These are phyloP conservation scores for Microbotryum violaceum DNA, from an alignment of 1,284 basidiomycete species.

Conservation along the genomic window DNA sequence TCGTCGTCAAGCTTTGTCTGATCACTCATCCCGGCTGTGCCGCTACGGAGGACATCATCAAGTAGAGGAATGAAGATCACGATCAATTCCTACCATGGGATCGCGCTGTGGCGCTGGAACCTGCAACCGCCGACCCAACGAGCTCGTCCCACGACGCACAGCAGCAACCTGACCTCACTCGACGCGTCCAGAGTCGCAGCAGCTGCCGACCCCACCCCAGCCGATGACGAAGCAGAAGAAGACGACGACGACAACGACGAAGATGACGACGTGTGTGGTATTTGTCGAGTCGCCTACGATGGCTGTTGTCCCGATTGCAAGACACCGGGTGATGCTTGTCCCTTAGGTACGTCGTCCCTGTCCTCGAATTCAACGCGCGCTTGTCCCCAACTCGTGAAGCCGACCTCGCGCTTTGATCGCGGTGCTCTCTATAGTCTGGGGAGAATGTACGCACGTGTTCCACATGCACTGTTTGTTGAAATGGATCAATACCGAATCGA, in stretches of 20 bases:
- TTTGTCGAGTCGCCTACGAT: slow-evolving; percentile 83
- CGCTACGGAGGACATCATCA: too few species aligned
- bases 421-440: slow-evolving; percentile 63
- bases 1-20: background rate
- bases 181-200: background rate
- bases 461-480: slow-evolving; percentile 65
- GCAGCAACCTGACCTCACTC: slow-evolving; percentile 17
- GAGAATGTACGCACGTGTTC: slow-evolving; percentile 78
- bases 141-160: too few species aligned
- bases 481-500: slow-evolving; percentile 78
- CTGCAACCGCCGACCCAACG: slow-evolving; percentile 45
- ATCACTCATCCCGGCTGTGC: background rate
- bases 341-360: slow-evolving; percentile 37
- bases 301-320: slow-evolving; percentile 89
- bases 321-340: slow-evolving; percentile 92
- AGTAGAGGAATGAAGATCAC: slow-evolving; percentile 58
- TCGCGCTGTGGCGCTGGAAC: slow-evolving; percentile 82
- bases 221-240: slow-evolving; percentile 31
- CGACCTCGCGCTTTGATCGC: slow-evolving; percentile 2
- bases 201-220: slow-evolving; percentile 13
- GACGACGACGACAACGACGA: slow-evolving; percentile 52
- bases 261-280: slow-evolving; percentile 85
- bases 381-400: background rate
- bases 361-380: background rate
- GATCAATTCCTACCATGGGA: slow-evolving; percentile 72